phyloP scores from a whole-genome alignment of 345 rosid species.

The sweet orange (Citrus sinensis) region DVS_A1.0 CM039163.1:36499501-36500000 shows the following conservation, averaged over 20 bases:
- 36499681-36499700: conserved; percentile 72
- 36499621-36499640: neutral
- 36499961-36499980: conserved; percentile 79
- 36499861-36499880: conserved; percentile 61
- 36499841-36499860: conserved; percentile 44
- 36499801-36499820: conserved; percentile 13
- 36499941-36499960: conserved; percentile 84
- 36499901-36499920: conserved; percentile 94
- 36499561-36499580: neutral
- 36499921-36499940: conserved; percentile 70
- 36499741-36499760: conserved; percentile 78
- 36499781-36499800: conserved; percentile 63
- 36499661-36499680: conserved; percentile 69
- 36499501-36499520: conserved; percentile 69
- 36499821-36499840: conserved; percentile 66
- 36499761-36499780: conserved; percentile 64
- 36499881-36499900: conserved; percentile 53
- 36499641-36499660: neutral
- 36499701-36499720: conserved; percentile 75
- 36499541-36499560: conserved; percentile 48
- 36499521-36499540: conserved; percentile 72
- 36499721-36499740: conserved; percentile 83
- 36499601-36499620: neutral
- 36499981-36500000: conserved; percentile 72
- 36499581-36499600: neutral